Conservation (phyloP, 345 rosid species). For the Acer yangbiense region DNA sequence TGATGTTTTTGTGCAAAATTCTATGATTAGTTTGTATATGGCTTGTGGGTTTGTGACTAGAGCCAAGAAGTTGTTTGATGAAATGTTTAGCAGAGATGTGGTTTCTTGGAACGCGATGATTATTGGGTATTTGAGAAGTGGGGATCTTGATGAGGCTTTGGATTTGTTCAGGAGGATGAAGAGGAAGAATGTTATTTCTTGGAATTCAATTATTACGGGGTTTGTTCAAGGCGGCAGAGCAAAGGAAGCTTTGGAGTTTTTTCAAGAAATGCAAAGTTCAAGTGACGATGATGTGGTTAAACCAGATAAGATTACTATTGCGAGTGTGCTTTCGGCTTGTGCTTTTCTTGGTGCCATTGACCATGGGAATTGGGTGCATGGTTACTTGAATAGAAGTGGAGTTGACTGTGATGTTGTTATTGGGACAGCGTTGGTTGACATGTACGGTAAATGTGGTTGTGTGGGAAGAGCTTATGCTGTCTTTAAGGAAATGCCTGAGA, state of each 20-base stretch:
- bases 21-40: slow-evolving; percentile 39
- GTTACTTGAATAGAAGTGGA: slow-evolving; percentile 47
- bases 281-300: slow-evolving; percentile 22
- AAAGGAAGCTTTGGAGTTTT: slow-evolving; percentile 52
- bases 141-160: slow-evolving; percentile 45
- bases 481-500: slow-evolving; percentile 47
- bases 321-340: slow-evolving; percentile 63
- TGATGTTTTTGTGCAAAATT: slow-evolving; percentile 52
- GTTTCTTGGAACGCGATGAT: slow-evolving; percentile 67
- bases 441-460: slow-evolving; percentile 69
- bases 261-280: slow-evolving; percentile 48
- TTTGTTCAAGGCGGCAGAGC: slow-evolving; percentile 56
- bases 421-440: slow-evolving; percentile 59
- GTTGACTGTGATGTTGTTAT: slow-evolving; percentile 52
- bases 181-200: slow-evolving; percentile 41
- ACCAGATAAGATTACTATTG: slow-evolving; percentile 60
- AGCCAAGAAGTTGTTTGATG: slow-evolving; percentile 58
- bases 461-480: slow-evolving; percentile 46
- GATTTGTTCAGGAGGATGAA: slow-evolving; percentile 43
- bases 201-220: slow-evolving; percentile 67
- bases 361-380: slow-evolving; percentile 54
- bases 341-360: slow-evolving; percentile 58
- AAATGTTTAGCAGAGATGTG: slow-evolving; percentile 48
- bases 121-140: slow-evolving; percentile 51
- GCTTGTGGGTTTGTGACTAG: slow-evolving; percentile 24